Evolutionary conservation across 306 rosid species (phyloP), one percentile per base, ranked within the genome.

Genomic region (Cucurbita maxima): DNA sequence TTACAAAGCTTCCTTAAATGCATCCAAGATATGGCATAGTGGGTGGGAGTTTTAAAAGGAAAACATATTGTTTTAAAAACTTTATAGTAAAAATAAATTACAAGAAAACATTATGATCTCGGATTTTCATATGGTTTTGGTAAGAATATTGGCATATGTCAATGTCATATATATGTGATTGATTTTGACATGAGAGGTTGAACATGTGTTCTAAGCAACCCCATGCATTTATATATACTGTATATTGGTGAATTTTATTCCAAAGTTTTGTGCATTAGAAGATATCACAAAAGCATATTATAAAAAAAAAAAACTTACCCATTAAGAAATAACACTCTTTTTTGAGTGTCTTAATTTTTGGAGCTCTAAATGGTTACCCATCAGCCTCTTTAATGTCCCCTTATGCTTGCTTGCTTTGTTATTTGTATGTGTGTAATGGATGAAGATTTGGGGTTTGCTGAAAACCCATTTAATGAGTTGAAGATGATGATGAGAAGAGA

Each of bases 131-230:
- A 6, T 68, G 19, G 36, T 69, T 47, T 69, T 69, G 37, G 38
- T 73, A 18, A 56, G 77, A 58, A 74, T 74, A 74, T 56, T 40
- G 64, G 77, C 77, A 74, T 74, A 74, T 74, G 54, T 58, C 44
- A 19, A 43, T 15, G 58, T 56, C 44, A 56, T 20, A 58, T 4
- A 50, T 50, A 1, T 44, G 54, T 58, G 53, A 19, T n/a, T 73
- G 77, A 74, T 22, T 15, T 41, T 44, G 77, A 74, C 77, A 74
- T 74, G 77, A 74, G 77, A 74, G 77, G 77, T 38, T 43, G 77
- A 52, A 74, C 56, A 19, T 6, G 6, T 37, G 14, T 11, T 58
- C 48, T 40, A 22, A 73, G 22, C 76, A 57, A 73, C 5, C 19
- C 63, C 37, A 44, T 67, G 73, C 20, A 68, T 20, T 4, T 45